phyloP scores from a whole-genome alignment of 768 basidiomycete genomes.

The Russula sp. region DNA sequence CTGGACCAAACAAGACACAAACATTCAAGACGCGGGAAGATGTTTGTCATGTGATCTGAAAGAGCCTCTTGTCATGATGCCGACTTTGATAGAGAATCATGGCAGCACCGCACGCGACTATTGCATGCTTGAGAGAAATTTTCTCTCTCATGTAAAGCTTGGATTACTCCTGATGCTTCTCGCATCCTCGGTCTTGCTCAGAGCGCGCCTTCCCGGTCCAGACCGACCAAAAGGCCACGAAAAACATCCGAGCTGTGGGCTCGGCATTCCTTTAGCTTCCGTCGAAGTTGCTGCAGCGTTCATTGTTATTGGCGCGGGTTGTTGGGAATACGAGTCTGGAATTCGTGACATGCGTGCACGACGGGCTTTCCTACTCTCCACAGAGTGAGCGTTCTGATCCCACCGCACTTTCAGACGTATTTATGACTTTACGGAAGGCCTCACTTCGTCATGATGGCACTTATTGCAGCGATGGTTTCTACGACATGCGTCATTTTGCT shows the following conservation, averaged over 20 bases:
- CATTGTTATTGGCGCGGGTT: constrained; percentile 47
- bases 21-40: background rate
- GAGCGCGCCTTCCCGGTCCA: constrained; percentile 43
- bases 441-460: constrained; percentile 28
- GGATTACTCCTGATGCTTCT: constrained; percentile 58
- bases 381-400: constrained; percentile 41
- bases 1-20: constrained; percentile 16
- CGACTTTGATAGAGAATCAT: constrained; percentile 23
- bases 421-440: constrained; percentile 22
- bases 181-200: constrained; percentile 57
- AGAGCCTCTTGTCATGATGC: constrained; percentile 20
- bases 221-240: constrained; percentile 24
- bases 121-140: constrained; percentile 73
- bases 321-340: constrained; percentile 62
- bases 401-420: background rate
- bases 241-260: constrained; percentile 27
- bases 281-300: constrained; percentile 51
- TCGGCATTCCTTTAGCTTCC: constrained; percentile 44
- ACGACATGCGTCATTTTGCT: constrained; percentile 12
- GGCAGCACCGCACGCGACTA: constrained; percentile 61
- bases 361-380: constrained; percentile 53
- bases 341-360: constrained; percentile 50
- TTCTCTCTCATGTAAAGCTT: constrained; percentile 62
- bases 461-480: constrained; percentile 15
- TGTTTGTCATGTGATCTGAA: constrained; percentile 5